Evolutionary conservation across 768 basidiomycete genomes (phyloP), one percentile per base, ranked within the genome.

Genomic region (Pleurotus tuber-regium): DNA sequence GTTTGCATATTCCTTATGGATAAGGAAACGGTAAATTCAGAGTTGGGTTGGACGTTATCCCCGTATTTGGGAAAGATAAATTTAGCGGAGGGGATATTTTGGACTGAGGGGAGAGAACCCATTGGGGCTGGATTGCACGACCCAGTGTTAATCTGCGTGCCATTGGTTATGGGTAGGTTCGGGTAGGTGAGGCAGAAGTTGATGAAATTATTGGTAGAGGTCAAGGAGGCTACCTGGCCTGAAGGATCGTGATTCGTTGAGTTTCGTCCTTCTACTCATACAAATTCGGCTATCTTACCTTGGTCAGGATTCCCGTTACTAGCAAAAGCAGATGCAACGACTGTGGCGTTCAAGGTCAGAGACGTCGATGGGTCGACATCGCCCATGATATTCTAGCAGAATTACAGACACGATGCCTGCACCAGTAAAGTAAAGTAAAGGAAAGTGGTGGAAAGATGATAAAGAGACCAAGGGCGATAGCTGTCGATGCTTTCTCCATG

Each of bases 151-250:
- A 77, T 70, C 58, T 77, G 80, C 54, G 73, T 63, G 26, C 81
- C 83, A 62, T 83, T 70, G 38, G 82, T 83, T 60, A 84, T 68
- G 14, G 77, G 76, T 39, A 74, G 63, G 47, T 75, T 66, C 40
- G 71, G 65, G 5, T 66, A 64, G 9, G 70, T 74, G 26, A 71
- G 58, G 59, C 79, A 83, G 61, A 74, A 76, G 70, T 80, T 79
- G 69, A 80, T 77, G 61, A 80, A 86, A 68, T 85, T 85, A 69
- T 86, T 83, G n/a, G 64, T 70, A 9, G 78, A 78, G 1, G 78
- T 79, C 48, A 76, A 62, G 4, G 78, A 82, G 3, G 77, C 65
- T 49, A 76, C 76, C 61, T 81, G 78, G 30, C 79, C 79, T 61
- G 63, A 31, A 43, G 24, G 7, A 24, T 4, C 14, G 14, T 14